Base-by-base conservation (phyloP, 2,329 filamentous ascomycete species). In the Pyrenophora teres region DNA sequence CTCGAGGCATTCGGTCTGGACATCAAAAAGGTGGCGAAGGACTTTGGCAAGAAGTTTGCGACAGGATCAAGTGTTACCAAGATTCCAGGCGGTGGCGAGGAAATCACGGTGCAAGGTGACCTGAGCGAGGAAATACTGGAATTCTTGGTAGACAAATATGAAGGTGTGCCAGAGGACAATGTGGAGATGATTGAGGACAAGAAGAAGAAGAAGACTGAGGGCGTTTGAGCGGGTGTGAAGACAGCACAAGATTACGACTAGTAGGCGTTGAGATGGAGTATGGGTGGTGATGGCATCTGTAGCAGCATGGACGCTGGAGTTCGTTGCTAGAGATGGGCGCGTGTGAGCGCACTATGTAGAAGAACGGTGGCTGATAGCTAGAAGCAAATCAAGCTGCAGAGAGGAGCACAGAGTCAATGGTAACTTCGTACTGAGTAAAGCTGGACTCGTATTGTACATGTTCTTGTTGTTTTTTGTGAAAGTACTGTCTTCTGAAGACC, bases 11-110 rank as follows among this genome's bases (percentile, higher is more conserved):
- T 97, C 69, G 91, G 91, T 0, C 76, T 97, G 36, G 93, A 97
- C 50, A 82, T 97, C 68, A 99, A 99, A 77, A 97, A 97, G 79
- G 81, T 96, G 6, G 87, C 92, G 52, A 97, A 97, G 80, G 94
- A 97, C 69, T 87, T 97, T 63, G 94, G 94, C 57, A 99, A 97
- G 84, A 97, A 97, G 78, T 97, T 99, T 71, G 94, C 94, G 25
- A 97, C 94, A 8, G 94, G 94, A 0, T 88, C 87, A 13, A 92
- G 88, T 38, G 94, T 99, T 38, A 97, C 93, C 7, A 96, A 97
- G 78, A 84, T 89, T 1, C 83, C 91, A 0, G 87, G 86, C 48
- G 91, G 90, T 18, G 89, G 89, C 15, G 94, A 99, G 76, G 94
- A 97, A 77, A 97, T 99, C 72, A 95, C 96, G 4, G 91, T 99